phyloP scores from a whole-genome alignment of 2,329 filamentous ascomycete species.

The Pseudogymnoascus sp. region DNA sequence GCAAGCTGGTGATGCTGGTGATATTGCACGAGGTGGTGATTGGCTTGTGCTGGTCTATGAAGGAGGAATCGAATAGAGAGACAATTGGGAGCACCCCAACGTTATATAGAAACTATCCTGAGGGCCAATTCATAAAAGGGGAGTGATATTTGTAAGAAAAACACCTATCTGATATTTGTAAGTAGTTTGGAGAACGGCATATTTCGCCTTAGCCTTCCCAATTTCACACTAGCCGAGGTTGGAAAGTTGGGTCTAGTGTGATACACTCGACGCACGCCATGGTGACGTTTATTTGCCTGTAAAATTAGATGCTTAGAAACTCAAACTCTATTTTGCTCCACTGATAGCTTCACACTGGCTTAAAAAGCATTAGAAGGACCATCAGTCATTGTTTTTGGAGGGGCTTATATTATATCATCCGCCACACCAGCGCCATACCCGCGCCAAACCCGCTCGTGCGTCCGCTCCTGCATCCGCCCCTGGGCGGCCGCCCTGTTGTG shows the following conservation, averaged over 20 bases:
- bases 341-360: neutral
- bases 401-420: neutral
- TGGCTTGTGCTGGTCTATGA: neutral
- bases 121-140: neutral
- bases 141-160: neutral
- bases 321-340: neutral
- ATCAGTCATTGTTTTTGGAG: neutral
- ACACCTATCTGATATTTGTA: neutral
- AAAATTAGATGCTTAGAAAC: neutral
- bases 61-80: neutral
- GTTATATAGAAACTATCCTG: constrained; percentile 1
- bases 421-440: neutral
- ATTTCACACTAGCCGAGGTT: neutral
- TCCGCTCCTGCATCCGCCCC: constrained; percentile 5
- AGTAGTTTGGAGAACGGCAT: neutral
- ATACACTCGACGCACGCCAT: neutral
- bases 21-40: neutral
- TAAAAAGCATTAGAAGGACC: neutral
- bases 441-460: neutral
- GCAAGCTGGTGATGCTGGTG: neutral
- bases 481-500: neutral
- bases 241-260: neutral
- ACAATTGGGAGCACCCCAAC: neutral
- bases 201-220: neutral
- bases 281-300: neutral